Evolutionary conservation across 345 rosid species (phyloP), one percentile per base, ranked within the genome.

Genomic region (Hypericum perforatum): DNA sequence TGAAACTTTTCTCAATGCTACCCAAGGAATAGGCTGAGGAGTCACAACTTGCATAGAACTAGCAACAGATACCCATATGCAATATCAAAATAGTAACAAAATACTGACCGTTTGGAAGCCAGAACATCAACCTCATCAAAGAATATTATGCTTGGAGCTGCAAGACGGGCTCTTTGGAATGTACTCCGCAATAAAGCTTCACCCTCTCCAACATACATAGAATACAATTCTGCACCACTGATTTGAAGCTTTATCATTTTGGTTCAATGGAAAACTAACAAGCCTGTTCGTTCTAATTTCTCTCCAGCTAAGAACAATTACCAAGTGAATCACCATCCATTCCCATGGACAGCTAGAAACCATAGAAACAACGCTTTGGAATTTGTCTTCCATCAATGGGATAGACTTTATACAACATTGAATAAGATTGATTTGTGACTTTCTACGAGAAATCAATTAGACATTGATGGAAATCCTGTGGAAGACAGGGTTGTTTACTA

Each of bases 131-230:
- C 96, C 77, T 91, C 98, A 16, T 91, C 98, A 43, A 91, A 85
- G 76, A 91, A 85, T 67, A 91, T 72, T 63, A 91, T 87, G 73
- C 98, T 88, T 37, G 98, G 98, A 6, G 95, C 81, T 41, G 94
- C 89, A 61, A 85, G 90, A 44, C 90, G 78, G 58, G 96, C 98
- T 73, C 96, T 82, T 15, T 73, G 82, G 74, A 91, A 91, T 51
- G 88, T 91, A 67, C 76, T 79, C 8, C 95, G 81, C 67, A 87
- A 60, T 58, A 88, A 74, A 48, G 96, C 92, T 80, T 91, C 98
- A 56, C 98, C 92, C 78, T 91, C 98, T 62, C 96, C 98, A 60
- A 91, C 98, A 69, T 91, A 91, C 96, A 85, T 87, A 1, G 98
- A 91, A 60, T 79, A 87, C 42, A 91, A 70, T 68, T 91, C 96